Evolutionary conservation across 164 flowering plant genomes (phyloP).

Genomic region (Annona squamosa): DNA sequence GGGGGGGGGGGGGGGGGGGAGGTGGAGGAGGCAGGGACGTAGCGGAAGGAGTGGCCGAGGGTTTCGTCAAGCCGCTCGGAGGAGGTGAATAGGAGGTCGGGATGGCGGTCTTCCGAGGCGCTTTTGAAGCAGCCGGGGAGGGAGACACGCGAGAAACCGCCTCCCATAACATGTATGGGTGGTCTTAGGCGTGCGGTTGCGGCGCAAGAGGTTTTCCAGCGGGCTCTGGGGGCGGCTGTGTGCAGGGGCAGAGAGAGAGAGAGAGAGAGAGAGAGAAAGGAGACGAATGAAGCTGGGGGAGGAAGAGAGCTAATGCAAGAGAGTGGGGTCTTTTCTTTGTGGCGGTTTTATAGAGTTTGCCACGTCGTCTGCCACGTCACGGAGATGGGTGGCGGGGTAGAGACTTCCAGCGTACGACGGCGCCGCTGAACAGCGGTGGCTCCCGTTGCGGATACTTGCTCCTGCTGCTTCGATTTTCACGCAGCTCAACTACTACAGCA

Average conservation of each 20-base stretch:
- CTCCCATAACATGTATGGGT: slow-evolving; percentile 27
- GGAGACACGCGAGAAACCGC: slow-evolving; percentile 25
- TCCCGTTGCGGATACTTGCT: background rate
- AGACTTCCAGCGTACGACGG: background rate
- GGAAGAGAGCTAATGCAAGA: background rate
- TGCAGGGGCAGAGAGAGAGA: slow-evolving; percentile 2
- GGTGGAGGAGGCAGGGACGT: slow-evolving; percentile 75
- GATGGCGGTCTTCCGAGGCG: slow-evolving; percentile 10
- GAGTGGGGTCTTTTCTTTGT: slow-evolving; percentile 1
- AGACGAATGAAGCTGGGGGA: too few species aligned
- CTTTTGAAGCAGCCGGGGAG: slow-evolving; percentile 14
- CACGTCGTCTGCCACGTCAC: slow-evolving; percentile 14
- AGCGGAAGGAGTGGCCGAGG: slow-evolving; percentile 97
- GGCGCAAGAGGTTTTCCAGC: slow-evolving; percentile 14
- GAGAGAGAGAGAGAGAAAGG: slow-evolving; percentile 5
- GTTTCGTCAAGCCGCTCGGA: slow-evolving; percentile 77
- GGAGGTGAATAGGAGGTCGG: slow-evolving; percentile 39
- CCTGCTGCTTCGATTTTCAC: background rate
- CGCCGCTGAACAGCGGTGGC: background rate
- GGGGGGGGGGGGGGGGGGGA: slow-evolving; percentile 80
- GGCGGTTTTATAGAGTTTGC: slow-evolving; percentile 4
- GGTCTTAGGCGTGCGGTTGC: slow-evolving; percentile 3
- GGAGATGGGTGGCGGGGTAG: slow-evolving; percentile 6
- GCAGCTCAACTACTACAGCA: too few species aligned
- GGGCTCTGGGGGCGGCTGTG: too few species aligned